These are phyloP conservation scores for Strigomonas galati DNA, from an alignment of 208 protist species.

Conservation along the genomic window DNA sequence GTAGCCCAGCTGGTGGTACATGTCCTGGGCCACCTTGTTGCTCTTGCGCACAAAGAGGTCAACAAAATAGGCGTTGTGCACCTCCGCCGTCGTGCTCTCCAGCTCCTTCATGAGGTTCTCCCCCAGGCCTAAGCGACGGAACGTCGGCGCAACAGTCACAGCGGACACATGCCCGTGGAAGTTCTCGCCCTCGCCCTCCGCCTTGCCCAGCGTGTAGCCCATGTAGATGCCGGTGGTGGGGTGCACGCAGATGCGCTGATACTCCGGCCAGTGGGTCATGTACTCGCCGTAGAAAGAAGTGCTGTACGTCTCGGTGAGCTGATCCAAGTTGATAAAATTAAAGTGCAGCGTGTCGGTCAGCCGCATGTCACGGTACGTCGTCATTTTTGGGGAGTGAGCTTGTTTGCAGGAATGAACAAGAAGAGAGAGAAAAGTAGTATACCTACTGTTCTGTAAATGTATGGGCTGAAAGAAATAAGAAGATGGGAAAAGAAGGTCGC, in stretches of 20 bases:
- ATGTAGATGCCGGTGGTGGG: conserved; percentile 88
- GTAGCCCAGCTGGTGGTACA: conserved; percentile 98
- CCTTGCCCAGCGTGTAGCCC: conserved; percentile 98
- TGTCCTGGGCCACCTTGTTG: conserved; percentile 96
- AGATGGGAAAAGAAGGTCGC: too few species aligned
- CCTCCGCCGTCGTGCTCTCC: conserved; percentile 78
- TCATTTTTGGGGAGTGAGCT: too few species aligned
- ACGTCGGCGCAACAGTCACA: conserved; percentile 97
- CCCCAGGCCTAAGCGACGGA: conserved; percentile 94
- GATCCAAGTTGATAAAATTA: conserved; percentile 97
- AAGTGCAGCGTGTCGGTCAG: conserved; percentile 94
- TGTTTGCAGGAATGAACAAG: too few species aligned
- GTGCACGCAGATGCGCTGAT: conserved; percentile 90
- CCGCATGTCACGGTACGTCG: conserved; percentile 88
- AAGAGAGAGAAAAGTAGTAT: not conserved
- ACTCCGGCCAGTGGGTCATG: conserved; percentile 96
- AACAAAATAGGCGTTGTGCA: conserved; percentile 98
- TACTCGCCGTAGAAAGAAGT: conserved; percentile 98
- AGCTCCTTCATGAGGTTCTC: conserved; percentile 94
- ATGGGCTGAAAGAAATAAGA: too few species aligned
- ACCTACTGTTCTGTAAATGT: not conserved
- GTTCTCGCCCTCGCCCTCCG: conserved; percentile 92
- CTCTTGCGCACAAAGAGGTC: conserved; percentile 98
- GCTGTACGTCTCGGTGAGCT: conserved; percentile 97
- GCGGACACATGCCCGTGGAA: conserved; percentile 99